These are phyloP conservation scores for Fagopyrum tataricum DNA, from an alignment of 148 eudicot species.

Conservation along the genomic window DNA sequence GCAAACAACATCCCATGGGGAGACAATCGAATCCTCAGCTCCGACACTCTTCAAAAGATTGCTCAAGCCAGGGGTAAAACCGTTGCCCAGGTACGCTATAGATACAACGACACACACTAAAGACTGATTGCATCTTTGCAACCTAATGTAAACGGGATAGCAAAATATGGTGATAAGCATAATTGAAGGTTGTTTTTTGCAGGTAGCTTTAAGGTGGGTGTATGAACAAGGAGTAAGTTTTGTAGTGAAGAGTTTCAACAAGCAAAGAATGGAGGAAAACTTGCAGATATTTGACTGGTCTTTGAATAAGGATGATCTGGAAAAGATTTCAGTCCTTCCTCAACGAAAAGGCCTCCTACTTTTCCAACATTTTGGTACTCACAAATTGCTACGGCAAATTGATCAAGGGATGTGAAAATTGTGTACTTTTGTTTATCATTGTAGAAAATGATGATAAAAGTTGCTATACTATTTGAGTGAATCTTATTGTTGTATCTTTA, in stretches of 20 bases:
- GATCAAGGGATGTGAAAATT: no score
- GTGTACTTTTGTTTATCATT: no score
- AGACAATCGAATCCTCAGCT: neutral
- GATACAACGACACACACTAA: no score
- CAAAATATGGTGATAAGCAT: no score
- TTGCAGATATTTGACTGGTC: neutral
- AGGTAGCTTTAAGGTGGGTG: conserved; percentile 13
- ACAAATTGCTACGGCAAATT: neutral
- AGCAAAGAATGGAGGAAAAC: neutral
- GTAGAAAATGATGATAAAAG: no score
- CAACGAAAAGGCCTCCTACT: conserved; percentile 10
- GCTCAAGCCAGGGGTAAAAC: no score
- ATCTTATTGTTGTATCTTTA: no score
- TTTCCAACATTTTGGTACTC: neutral
- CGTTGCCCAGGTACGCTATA: no score
- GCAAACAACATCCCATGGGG: conserved; percentile 9
- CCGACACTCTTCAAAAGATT: no score
- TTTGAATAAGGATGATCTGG: neutral
- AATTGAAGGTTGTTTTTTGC: neutral
- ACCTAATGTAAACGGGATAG: no score
- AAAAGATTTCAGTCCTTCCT: conserved; percentile 3
- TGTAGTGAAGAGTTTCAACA: conserved; percentile 14
- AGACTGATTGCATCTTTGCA: no score
- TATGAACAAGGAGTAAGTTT: conserved; percentile 9
- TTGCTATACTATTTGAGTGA: no score